Evolutionary conservation across 768 basidiomycete genomes (phyloP), one percentile per base, ranked within the genome.

Genomic region (Calocybe cyanea): DNA sequence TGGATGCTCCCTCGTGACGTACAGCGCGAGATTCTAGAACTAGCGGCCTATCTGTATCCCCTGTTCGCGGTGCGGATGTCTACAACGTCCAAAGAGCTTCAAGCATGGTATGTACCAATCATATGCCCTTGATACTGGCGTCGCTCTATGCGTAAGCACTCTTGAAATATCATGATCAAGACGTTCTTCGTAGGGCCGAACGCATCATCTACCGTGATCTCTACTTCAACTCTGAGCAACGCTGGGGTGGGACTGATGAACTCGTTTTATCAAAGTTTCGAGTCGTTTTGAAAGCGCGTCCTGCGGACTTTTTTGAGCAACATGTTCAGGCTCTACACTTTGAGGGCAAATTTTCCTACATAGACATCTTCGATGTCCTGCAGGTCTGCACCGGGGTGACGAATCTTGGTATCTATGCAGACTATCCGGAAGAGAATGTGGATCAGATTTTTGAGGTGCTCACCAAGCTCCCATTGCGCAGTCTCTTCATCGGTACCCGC

Each of bases 21-120:
- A 19, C 53, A 52, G 35, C 50, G 54, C n/a, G 54, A 56, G 25
- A 54, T 58, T 32, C 41, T 58, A 0, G 52, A 56, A 40, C 43
- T 40, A 18, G 41, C 52, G 30, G 50, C 55, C 13, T 47, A 46
- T 14, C 28, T 37, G 14, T n/a, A 49, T 14, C 52, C 48, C 0
- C 21, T 23, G 2, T 45, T 49, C 30, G 54, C 54, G 23, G 33
- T 38, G 19, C 48, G 46, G 33, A 36, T 56, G 23, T 49, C 57
- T 4, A 36, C 51, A 7, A 46, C 56, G 15, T 58, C 57, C 8
- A 43, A 48, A 3, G 46, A 52, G 2, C 39, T 54, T 4, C 51
- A 54, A 32, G 32, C 43, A n/a, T 56, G 52, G 52, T 58, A 39
- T 38, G 50, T 25, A 14, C 15, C 0, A 17, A 11, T 10, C 4